Base-by-base conservation (phyloP, 306 rosid genomes). In the Prunus mira region DNA sequence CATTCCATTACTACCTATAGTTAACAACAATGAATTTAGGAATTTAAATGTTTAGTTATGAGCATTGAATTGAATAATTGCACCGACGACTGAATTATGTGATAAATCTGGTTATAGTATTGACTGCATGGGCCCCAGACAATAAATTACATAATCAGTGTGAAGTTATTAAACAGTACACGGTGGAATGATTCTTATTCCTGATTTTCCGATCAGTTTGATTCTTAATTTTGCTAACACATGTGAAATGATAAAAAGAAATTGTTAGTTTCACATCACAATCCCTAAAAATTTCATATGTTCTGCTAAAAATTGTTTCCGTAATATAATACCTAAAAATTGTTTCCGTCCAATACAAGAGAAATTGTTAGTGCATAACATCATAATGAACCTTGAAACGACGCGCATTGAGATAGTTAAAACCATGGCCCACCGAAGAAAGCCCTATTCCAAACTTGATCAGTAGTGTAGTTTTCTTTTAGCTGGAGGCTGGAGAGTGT, bases 341-440 rank as follows among this genome's bases (percentile, higher is more conserved):
- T 38, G 2, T 38, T 38, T 38, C 43, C 43, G 2, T 38, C 43
- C 43, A 38, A 38, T 38, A 38, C 9, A 38, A 38, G 43, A 38
- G 43, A 38, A 38, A 6, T 38, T 38, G 9, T 7, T 38, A 7
- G 9, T 7, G 2, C 43, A 38, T 38, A 38, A 38, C 43, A 1
- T 38, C 43, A 1, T 6, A 38, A 38, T 38, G 43, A 38, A 56
- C 62, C 0, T 2, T 60, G 24, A 60, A 60, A 60, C 30, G 24
- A 24, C 12, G 11, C 4, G 5, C 0, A 19, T 28, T 4, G 1
- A 63, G 8, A 4, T 64, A 8, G 12, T 69, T 49, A 9, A 45
- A 10, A 9, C 43, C n/a, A 27, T 57, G 61, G 80, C 49, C 56
- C 66, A 65, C 77, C 81, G 72, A 78, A 71, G 49, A 65, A 68